Base-by-base conservation (phyloP, 441 rosid species). In the Sinapis alba region DNA sequence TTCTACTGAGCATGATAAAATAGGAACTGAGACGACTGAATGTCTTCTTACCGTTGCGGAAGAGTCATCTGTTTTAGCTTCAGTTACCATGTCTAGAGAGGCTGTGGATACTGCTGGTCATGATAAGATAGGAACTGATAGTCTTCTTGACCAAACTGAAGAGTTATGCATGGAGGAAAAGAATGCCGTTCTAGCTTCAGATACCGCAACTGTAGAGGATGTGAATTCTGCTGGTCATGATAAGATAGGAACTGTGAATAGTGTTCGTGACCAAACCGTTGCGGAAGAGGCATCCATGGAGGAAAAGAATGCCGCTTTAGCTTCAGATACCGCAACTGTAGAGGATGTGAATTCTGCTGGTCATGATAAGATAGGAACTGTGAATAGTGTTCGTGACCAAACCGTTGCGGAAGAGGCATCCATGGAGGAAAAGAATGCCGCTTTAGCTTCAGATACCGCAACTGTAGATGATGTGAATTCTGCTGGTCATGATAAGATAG, bases 121-220 rank as follows among this genome's bases (percentile, higher is more conserved):
- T 58, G 62, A 58, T 58, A 26, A 2, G 20, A 12, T 56, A 23
- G 60, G 60, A 56, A 56, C 15, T 56, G 32, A 28, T 28, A 28
- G 5, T 28, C 68, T 63, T 32, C 68, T 62, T 32, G 34, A 58
- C 34, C 62, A 58, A 73, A 74, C 73, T 24, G 72, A 80, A 59
- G 87, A 78, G 28, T 54, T 72, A 56, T 72, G 89, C 65, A 64
- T 73, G 79, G 82, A 62, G 78, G 83, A 84, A 60, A 77, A 60
- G 43, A 66, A 75, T 68, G 67, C 74, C 53, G 64, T 81, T 57
- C 62, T 66, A 58, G 79, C 77, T 76, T 76, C 78, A 53, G 69
- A 81, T 75, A 67, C 73, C 62, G 56, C 20, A 0, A 15, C 0
- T 47, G n/a, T n/a, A n/a, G n/a, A 51, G 27, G 59, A 1, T 38